A percentile compares a stretch with the other conserved stretches of the same genome.
These are phyloP conservation scores for Sclerospora graminicola DNA, from an alignment of 352 stramenopile genomes.

Conservation along the genomic window DNA sequence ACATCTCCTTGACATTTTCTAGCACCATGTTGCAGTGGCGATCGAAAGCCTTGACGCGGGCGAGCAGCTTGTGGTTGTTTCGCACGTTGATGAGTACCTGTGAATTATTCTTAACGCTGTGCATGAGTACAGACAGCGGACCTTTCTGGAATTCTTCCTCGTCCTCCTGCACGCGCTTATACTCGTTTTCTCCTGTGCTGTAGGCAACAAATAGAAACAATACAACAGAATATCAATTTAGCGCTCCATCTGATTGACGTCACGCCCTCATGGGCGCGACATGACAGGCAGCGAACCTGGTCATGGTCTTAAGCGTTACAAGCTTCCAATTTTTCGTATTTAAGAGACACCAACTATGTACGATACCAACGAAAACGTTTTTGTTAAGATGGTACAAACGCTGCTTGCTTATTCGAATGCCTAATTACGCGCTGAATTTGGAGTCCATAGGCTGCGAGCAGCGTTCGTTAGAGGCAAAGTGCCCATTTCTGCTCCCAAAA, in stretches of 20 bases:
- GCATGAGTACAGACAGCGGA: conserved; percentile 95
- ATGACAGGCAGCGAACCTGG: conserved; percentile 11
- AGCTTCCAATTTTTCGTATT: neutral
- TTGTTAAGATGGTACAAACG: neutral
- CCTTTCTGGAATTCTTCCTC: conserved; percentile 94
- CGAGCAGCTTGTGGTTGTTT: conserved; percentile 99
- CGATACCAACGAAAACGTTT: neutral
- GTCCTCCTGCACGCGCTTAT: conserved; percentile 82
- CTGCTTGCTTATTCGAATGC: neutral
- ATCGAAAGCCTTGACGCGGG: conserved; percentile 99
- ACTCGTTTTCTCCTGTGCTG: conserved; percentile 38
- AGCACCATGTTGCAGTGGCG: conserved; percentile 99
- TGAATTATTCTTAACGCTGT: conserved; percentile 96
- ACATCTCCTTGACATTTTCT: conserved; percentile 99
- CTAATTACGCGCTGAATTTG: neutral
- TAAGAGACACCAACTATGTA: neutral
- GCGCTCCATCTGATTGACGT: neutral
- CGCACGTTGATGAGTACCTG: conserved; percentile 99
- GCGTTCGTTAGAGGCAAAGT: too few species aligned
- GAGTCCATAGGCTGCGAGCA: too few species aligned
- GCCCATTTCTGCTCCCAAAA: conserved; percentile 1
- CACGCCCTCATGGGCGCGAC: neutral
- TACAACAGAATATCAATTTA: conserved; percentile 8
- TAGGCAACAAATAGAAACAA: neutral
- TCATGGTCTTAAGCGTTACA: conserved; percentile 5